phyloP scores from a whole-genome alignment of 768 basidiomycete species.

The Boletus huronensis region DNA sequence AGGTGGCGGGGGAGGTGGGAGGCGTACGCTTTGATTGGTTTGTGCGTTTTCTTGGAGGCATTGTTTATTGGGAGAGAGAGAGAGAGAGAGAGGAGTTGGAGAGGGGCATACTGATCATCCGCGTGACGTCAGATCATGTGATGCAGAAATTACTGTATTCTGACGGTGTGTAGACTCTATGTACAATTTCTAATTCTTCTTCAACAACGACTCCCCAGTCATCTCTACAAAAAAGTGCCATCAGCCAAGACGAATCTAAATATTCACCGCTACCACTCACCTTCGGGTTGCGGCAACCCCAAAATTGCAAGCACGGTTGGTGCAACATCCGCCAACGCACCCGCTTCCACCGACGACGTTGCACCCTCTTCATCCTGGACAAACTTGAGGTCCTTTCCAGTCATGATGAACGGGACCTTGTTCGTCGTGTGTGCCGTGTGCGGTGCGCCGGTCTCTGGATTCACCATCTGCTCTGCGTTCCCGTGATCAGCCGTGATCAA shows the following conservation, averaged over 20 bases:
- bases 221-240: constrained; percentile 18
- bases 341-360: constrained; percentile 52
- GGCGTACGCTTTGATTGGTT: constrained; percentile 5
- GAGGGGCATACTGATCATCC: background rate
- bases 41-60: constrained; percentile 21
- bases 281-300: constrained; percentile 68
- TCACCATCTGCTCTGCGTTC: constrained; percentile 93
- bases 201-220: constrained; percentile 29
- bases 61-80: background rate
- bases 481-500: constrained; percentile 92
- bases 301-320: constrained; percentile 82
- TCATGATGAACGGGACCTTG: constrained; percentile 85
- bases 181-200: constrained; percentile 21
- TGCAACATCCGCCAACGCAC: constrained; percentile 86
- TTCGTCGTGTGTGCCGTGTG: constrained; percentile 93
- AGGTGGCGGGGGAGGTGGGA: constrained; percentile 3
- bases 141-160: too few species aligned
- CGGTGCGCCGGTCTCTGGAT: constrained; percentile 76
- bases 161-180: constrained; percentile 4
- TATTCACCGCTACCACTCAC: constrained; percentile 32
- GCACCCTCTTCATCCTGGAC: constrained; percentile 46
- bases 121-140: constrained; percentile 23
- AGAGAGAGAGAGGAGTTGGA: background rate
- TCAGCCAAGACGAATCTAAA: background rate
- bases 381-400: constrained; percentile 59